Conservation (phyloP, 129 eudicot genomes). For the Scalesia atractyloides region DNA sequence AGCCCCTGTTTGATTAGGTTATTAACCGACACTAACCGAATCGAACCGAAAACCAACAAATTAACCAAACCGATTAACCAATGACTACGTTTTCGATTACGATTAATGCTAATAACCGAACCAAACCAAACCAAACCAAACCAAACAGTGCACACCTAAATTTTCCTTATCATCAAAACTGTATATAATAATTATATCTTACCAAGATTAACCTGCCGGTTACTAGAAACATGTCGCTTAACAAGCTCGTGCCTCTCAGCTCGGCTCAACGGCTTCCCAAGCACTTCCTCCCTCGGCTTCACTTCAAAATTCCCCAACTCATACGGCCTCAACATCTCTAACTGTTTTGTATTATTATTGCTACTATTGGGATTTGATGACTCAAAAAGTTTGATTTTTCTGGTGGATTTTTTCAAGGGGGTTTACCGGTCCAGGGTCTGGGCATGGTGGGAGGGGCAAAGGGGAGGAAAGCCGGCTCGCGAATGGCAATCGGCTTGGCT, state of each 20-base stretch:
- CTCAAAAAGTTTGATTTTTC: constrained; percentile 66
- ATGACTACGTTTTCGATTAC: too few species aligned
- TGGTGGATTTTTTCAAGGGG: constrained; percentile 68
- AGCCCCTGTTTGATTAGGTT: too few species aligned
- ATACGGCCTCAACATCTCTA: constrained; percentile 53
- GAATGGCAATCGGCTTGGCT: constrained; percentile 77
- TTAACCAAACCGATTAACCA: too few species aligned
- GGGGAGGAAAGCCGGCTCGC: constrained; percentile 95
- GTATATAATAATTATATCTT: constrained; percentile 4
- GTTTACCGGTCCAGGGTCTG: constrained; percentile 97
- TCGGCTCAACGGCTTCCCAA: constrained; percentile 72
- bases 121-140: too few species aligned
- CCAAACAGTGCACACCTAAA: too few species aligned
- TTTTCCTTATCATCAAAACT: too few species aligned
- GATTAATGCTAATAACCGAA: too few species aligned
- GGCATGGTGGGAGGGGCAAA: constrained; percentile 95
- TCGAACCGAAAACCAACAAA: too few species aligned
- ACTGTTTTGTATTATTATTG: constrained; percentile 17
- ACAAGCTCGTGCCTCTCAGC: constrained; percentile 64
- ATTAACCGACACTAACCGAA: too few species aligned
- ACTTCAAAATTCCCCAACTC: constrained; percentile 47
- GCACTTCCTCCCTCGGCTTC: constrained; percentile 65
- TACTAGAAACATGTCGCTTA: constrained; percentile 48
- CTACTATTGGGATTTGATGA: constrained; percentile 26
- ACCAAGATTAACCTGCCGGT: constrained; percentile 94